A percentile compares a stretch with the other conserved stretches of the same genome.
phyloP scores from a whole-genome alignment of 257 asterid species.

The Verbena officinalis region DNA sequence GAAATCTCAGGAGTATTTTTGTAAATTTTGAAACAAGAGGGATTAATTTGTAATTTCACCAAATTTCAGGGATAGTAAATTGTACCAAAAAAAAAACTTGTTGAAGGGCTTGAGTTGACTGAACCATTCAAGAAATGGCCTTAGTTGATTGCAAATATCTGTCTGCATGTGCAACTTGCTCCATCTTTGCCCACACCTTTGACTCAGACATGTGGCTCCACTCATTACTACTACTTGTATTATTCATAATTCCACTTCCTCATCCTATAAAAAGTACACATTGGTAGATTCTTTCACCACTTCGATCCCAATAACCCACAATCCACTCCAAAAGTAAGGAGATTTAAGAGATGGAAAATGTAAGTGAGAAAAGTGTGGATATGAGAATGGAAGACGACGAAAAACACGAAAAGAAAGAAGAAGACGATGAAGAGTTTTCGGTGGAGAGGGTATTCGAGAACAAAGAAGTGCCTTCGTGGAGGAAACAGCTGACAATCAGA shows the following conservation, averaged over 20 bases:
- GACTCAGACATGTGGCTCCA: constrained; percentile 29
- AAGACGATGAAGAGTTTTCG: constrained; percentile 23
- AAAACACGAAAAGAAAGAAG: not conserved
- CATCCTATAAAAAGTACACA: not conserved
- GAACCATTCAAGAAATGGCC: not conserved
- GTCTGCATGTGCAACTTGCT: constrained; percentile 18
- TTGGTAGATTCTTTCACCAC: not conserved
- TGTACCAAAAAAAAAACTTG: too few relatives aligned
- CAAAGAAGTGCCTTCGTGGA: constrained; percentile 61
- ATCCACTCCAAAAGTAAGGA: constrained; percentile 10
- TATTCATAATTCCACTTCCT: constrained; percentile 15
- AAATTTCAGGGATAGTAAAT: too few relatives aligned
- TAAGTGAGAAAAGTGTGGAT: not conserved
- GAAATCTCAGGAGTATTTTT: too few relatives aligned
- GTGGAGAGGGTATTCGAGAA: constrained; percentile 50
- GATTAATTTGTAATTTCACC: too few relatives aligned
- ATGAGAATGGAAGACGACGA: constrained; percentile 10
- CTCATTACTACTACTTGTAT: not conserved
- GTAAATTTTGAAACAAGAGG: too few relatives aligned
- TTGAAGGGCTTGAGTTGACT: not conserved
- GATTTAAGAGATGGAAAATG: constrained; percentile 17
- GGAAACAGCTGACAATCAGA: constrained; percentile 54
- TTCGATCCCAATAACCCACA: not conserved
- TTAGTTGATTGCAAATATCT: not conserved
- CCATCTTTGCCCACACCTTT: constrained; percentile 15